These are phyloP conservation scores for Brasenia schreberi DNA, from an alignment of 164 flowering plant genomes.

Conservation along the genomic window DNA sequence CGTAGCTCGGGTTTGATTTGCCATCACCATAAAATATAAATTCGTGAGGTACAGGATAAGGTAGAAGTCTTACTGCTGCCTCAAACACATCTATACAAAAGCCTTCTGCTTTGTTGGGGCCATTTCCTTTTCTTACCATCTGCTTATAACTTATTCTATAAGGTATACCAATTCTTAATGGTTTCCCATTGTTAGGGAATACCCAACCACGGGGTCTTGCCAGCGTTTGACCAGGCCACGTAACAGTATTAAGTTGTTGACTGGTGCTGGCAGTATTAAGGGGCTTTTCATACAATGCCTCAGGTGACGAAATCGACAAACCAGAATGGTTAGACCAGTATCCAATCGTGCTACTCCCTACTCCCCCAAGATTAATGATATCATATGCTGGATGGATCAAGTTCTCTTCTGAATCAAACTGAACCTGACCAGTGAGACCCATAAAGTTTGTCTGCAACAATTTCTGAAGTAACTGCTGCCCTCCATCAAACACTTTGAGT, in stretches of 20 bases:
- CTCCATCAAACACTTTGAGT: slow-evolving; percentile 45
- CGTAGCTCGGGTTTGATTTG: slow-evolving; percentile 38
- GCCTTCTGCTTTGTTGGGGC: slow-evolving; percentile 44
- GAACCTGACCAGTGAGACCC: slow-evolving; percentile 54
- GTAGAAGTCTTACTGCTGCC: slow-evolving; percentile 61
- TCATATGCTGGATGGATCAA: slow-evolving; percentile 56
- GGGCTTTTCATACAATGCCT: slow-evolving; percentile 38
- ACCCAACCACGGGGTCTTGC: slow-evolving; percentile 82
- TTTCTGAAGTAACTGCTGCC: slow-evolving; percentile 35
- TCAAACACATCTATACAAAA: slow-evolving; percentile 81
- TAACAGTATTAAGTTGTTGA: slow-evolving; percentile 42
- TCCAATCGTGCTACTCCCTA: slow-evolving; percentile 46
- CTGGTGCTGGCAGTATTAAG: slow-evolving; percentile 33
- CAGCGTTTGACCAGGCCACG: slow-evolving; percentile 78
- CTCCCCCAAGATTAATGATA: slow-evolving; percentile 51
- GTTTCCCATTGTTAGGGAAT: slow-evolving; percentile 75
- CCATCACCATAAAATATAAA: slow-evolving; percentile 67
- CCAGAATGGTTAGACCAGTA: slow-evolving; percentile 82
- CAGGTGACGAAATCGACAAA: slow-evolving; percentile 63
- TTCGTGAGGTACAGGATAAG: slow-evolving; percentile 60
- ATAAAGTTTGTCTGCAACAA: slow-evolving; percentile 38
- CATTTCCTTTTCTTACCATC: slow-evolving; percentile 41
- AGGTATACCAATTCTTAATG: slow-evolving; percentile 68
- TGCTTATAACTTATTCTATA: slow-evolving; percentile 52
- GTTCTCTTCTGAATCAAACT: slow-evolving; percentile 45